A percentile compares a stretch with the other conserved stretches of the same genome.
phyloP scores from a whole-genome alignment of 352 stramenopile genomes.

The Phytophthora sojae region DNA sequence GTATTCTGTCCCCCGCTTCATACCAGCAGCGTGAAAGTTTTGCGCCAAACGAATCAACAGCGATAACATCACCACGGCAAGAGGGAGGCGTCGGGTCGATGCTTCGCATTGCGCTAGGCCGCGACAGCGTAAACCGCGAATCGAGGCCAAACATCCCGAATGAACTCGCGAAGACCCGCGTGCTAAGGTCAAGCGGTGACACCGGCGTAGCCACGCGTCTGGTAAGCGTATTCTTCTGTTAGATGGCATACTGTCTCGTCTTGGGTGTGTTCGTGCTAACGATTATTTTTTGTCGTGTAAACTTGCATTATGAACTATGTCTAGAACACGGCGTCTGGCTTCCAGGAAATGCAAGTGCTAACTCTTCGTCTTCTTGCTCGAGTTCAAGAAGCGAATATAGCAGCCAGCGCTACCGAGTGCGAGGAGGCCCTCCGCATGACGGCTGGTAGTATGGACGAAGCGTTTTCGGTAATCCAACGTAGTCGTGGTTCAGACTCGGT shows the following conservation, averaged over 20 bases:
- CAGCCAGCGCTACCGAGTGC: conserved; percentile 38
- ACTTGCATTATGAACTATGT: conserved; percentile 2
- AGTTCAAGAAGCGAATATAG: conserved; percentile 42
- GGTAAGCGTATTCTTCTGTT: conserved; percentile 29
- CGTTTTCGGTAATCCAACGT: conserved; percentile 32
- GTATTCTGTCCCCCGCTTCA: conserved; percentile 78
- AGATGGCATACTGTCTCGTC: background rate
- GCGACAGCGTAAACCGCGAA: conserved; percentile 76
- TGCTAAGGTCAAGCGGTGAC: conserved; percentile 41
- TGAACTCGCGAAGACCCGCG: conserved; percentile 48
- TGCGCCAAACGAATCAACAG: conserved; percentile 34
- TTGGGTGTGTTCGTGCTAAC: background rate
- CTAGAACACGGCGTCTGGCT: conserved; percentile 19
- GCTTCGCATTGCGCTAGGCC: conserved; percentile 78
- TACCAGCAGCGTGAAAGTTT: conserved; percentile 86
- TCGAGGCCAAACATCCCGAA: conserved; percentile 33
- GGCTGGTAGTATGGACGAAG: conserved; percentile 42
- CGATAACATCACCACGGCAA: conserved; percentile 32
- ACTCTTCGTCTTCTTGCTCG: conserved; percentile 34
- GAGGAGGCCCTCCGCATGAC: conserved; percentile 51
- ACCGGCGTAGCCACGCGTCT: conserved; percentile 8
- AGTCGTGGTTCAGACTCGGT: conserved; percentile 18
- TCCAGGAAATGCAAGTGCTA: conserved; percentile 39
- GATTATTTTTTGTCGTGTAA: background rate
- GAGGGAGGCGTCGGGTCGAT: conserved; percentile 62